Conservation (phyloP, 192 early-diverging fungal genomes). For the Backusella morwellensis region DNA sequence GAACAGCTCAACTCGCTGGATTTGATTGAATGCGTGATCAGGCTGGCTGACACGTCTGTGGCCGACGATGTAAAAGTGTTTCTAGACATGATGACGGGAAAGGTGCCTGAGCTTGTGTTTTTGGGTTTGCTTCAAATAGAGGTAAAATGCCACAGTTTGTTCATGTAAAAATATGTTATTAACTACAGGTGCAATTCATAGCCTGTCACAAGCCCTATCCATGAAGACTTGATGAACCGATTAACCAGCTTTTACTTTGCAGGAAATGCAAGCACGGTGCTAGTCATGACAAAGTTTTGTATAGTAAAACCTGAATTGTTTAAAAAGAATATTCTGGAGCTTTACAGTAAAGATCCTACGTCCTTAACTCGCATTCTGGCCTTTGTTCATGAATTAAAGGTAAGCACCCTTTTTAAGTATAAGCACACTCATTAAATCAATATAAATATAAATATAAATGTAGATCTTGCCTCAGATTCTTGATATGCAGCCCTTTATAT, state of each 20-base stretch:
- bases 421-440: conserved; percentile 32
- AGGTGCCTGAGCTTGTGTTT: conserved; percentile 72
- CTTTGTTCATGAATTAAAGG: conserved; percentile 77
- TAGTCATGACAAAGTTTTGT: conserved; percentile 75
- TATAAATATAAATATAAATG: not conserved
- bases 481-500: conserved; percentile 61
- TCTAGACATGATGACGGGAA: conserved; percentile 54
- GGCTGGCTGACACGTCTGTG: conserved; percentile 53
- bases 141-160: conserved; percentile 21
- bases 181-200: conserved; percentile 11
- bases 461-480: conserved; percentile 72
- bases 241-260: conserved; percentile 65
- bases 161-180: no score
- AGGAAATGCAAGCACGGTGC: conserved; percentile 56
- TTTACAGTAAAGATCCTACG: conserved; percentile 70
- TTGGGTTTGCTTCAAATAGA: conserved; percentile 68
- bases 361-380: conserved; percentile 65
- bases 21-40: conserved; percentile 63
- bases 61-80: conserved; percentile 63
- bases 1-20: conserved; percentile 70
- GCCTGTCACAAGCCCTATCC: conserved; percentile 47
- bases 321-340: conserved; percentile 61
- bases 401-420: conserved; percentile 29
- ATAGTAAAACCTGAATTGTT: conserved; percentile 56
- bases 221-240: conserved; percentile 61